Evolutionary conservation across 441 rosid species (phyloP), one percentile per base, ranked within the genome.

Genomic region (Populus hybrid): DNA sequence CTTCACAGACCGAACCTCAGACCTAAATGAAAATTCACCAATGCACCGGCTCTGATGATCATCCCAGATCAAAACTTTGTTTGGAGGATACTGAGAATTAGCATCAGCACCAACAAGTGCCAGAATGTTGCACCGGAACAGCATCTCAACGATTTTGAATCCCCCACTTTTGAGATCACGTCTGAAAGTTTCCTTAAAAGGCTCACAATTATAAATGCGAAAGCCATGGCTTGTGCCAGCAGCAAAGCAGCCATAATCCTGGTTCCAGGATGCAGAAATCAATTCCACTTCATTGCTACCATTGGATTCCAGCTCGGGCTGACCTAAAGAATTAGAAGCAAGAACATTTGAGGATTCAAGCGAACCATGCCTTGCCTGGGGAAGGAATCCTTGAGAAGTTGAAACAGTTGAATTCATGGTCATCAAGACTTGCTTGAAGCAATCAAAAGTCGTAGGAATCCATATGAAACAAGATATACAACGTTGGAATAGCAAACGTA

Each of bases 71-170:
- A 93, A 80, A 38, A 91, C 32, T 30, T 30, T 30, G 77, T 88
- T 91, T 6, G 97, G 89, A 75, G 99, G 92, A 73, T 93, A 92
- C 79, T 88, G 96, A 36, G 97, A 90, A 85, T 92, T 90, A 69
- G 89, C 78, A 71, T 80, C 88, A 79, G 83, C 86, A 50, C 98
- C 98, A 74, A 91, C 97, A 20, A 95, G 99, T 2, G 97, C 99
- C 78, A 95, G 74, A 79, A 95, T 89, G 85, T 93, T 95, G 89
- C 90, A 88, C 7, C 97, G 88, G 86, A 95, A 93, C 77, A 95
- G 89, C 99, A 95, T 95, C 88, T 95, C 99, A 26, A 95, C 98
- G 74, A 91, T 89, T 79, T 85, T 90, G 82, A 95, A 92, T 23
- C 97, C 97, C 16, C 97, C 95, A 50, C 84, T 83, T 78, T 88